Base-by-base conservation (phyloP, 441 rosid species). In the Brassica hybrid region DNA sequence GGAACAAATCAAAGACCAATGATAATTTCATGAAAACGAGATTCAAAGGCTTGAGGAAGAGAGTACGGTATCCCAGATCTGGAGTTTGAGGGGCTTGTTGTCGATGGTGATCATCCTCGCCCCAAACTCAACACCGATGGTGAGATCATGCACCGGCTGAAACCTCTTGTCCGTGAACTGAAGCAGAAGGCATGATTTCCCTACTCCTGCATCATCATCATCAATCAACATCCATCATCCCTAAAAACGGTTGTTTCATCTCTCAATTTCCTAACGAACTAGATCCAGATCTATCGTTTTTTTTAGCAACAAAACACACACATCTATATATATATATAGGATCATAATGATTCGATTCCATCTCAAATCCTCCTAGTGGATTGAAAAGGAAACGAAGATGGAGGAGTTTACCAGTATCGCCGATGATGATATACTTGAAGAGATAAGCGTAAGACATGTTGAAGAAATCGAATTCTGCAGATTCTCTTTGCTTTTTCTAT, bases 71-170 rank as follows among this genome's bases (percentile, higher is more conserved):
- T 95, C 98, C 99, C 99, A 95, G 67, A 95, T 95, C 88, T 95
- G 99, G 72, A 95, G 96, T 84, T 95, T 93, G 77, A 95, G 93
- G 19, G 99, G 97, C 73, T 95, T 95, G 85, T 87, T 91, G 71
- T 93, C 99, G 23, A 93, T 91, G 67, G 97, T 95, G 86, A 95
- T 95, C 98, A 95, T 93, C 80, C 99, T 87, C 54, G 99, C 99
- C 76, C 98, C 99, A 52, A 95, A 95, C 69, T 93, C 99, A 11
- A 93, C 99, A 56, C 99, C 98, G n/a, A 95, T 93, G 11, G 99
- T 95, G 43, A 95, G 90, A 79, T 95, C 99, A 80, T 95, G 99
- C 71, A 95, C 99, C 0, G 99, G 99, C 77, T 95, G 99, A 83
- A 95, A 95, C 84, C 99, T 85, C 89, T 93, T 93, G 85, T 93